Base-by-base conservation (phyloP, 2,329 filamentous ascomycete genomes). In the Tolypocladium ovalisporum region DNA sequence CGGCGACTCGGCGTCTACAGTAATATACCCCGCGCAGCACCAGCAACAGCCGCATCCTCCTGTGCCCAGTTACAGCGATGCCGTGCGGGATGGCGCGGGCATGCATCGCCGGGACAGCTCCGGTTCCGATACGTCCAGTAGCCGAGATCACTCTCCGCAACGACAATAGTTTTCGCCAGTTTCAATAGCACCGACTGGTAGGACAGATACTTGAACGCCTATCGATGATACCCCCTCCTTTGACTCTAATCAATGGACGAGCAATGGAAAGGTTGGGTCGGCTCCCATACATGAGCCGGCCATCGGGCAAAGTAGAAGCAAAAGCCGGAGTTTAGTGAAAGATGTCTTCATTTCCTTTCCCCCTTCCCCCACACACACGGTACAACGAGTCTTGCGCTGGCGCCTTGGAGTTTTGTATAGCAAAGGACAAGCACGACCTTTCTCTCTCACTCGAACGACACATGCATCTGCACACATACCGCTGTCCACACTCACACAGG, bases 1-100 rank as follows among this genome's bases (percentile, higher is more conserved):
- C 27, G 78, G 76, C 4, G 72, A 70, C 52, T 83, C 82, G 1
- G 67, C 78, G 54, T 51, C 63, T 61, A 66, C 59, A 59, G 61
- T 57, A 47, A 64, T 22, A 22, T 32, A 9, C 17, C 35, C 22
- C 15, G 44, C 37, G 47, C 51, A 47, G 15, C 53, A 57, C 34
- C 61, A 59, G 40, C 60, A 57, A 29, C 60, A 62, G 54, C 63
- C 62, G 36, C 62, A 67, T 34, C 87, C 89, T 29, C 89, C 90
- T 0, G 91, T 94, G 61, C 90, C 90, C 2, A 92, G 84, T 65
- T 95, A 95, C 68, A 89, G 85, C 69, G 89, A 89, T 59, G 90
- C 89, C 1, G 78, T 91, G 47, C 73, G 75, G 57, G 78, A 82
- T 62, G 79, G 79, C 13, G 70, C 70, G 34, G 64, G 69, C 29